These are phyloP conservation scores for Silene coronaria DNA, from an alignment of 179 eudicot genomes.

Conservation along the genomic window DNA sequence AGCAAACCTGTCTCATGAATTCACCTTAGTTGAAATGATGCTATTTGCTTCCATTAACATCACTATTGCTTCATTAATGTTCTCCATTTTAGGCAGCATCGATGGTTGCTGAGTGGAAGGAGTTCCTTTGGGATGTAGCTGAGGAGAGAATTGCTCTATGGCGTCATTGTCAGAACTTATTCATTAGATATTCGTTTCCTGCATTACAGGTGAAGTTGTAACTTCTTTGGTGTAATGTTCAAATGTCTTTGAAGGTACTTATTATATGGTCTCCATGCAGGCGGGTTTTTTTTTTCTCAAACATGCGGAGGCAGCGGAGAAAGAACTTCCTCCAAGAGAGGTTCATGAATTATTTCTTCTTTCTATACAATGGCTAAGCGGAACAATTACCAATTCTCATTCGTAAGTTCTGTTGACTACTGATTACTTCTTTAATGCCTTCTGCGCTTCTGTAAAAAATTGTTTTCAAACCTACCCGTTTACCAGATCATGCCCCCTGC, in stretches of 20 bases:
- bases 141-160: constrained; percentile 95
- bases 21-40: neutral
- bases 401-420: constrained; percentile 49
- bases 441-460: neutral
- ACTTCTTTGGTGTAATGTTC: constrained; percentile 2
- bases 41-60: constrained; percentile 1
- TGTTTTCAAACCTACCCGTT: constrained; percentile 14
- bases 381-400: constrained; percentile 60
- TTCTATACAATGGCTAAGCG: constrained; percentile 93
- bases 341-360: constrained; percentile 81
- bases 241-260: constrained; percentile 5
- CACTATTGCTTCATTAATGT: constrained; percentile 6
- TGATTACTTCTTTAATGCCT: constrained; percentile 6
- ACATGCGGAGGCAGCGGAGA: constrained; percentile 88
- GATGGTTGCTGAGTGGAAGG: constrained; percentile 97
- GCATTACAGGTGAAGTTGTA: constrained; percentile 61
- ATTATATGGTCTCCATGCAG: constrained; percentile 28
- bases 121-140: constrained; percentile 95
- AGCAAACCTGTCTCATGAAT: neutral
- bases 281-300: constrained; percentile 88
- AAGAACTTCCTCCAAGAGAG: constrained; percentile 82
- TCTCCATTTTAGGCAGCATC: constrained; percentile 63
- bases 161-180: constrained; percentile 93
- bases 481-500: constrained; percentile 69
- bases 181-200: constrained; percentile 76